phyloP scores from a whole-genome alignment of 2,329 filamentous ascomycete species.

The Chrysosporium queenslandicum region DNA sequence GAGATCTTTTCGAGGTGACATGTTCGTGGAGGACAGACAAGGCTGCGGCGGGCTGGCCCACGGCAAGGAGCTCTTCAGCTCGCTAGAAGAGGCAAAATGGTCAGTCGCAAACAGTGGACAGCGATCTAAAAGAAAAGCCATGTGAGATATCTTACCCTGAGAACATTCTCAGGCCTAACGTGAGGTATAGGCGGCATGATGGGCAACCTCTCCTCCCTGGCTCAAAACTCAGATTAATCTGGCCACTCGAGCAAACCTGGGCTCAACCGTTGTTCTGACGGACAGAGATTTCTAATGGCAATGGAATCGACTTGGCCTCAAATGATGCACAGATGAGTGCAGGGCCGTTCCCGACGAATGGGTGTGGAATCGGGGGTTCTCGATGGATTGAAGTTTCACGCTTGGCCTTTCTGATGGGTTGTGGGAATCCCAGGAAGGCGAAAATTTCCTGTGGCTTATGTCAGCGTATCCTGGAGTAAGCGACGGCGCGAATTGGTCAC shows the following conservation, averaged over 20 bases:
- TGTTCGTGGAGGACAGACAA: constrained; percentile 95
- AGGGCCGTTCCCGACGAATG: not conserved
- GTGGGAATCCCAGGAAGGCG: constrained; percentile 15
- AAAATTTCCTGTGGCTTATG: constrained; percentile 18
- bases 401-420: constrained; percentile 13
- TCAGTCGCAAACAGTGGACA: constrained; percentile 15
- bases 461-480: constrained; percentile 8
- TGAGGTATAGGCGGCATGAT: constrained; percentile 90
- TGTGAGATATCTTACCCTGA: constrained; percentile 52
- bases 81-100: constrained; percentile 42
- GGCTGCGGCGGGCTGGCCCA: constrained; percentile 84
- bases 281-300: not conserved
- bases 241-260: not conserved
- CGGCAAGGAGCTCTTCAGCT: constrained; percentile 96
- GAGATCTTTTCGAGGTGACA: constrained; percentile 95
- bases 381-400: not conserved
- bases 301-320: not conserved
- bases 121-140: constrained; percentile 6
- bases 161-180: constrained; percentile 97
- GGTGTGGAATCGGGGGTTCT: not conserved
- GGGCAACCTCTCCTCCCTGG: constrained; percentile 28
- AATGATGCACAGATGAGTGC: constrained; percentile 6
- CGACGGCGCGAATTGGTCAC: constrained; percentile 4
- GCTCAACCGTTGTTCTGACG: not conserved
- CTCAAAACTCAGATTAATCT: not conserved